Conservation (phyloP, 768 basidiomycete genomes). For the Hebeloma cylindrosporum region DNA sequence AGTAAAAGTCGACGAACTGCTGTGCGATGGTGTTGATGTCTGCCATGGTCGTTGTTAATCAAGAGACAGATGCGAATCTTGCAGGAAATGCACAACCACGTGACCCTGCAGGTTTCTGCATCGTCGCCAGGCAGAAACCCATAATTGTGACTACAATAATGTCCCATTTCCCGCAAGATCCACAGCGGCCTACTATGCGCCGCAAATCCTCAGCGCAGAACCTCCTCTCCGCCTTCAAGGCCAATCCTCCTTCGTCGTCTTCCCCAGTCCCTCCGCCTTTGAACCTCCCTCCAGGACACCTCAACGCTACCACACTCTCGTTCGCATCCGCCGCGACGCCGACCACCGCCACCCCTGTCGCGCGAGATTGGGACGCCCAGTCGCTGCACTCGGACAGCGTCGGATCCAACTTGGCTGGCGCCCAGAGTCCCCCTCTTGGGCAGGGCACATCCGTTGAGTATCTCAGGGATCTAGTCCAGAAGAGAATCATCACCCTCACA, state of each 20-base stretch:
- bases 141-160: constrained; percentile 26
- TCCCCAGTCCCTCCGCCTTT: constrained; percentile 34
- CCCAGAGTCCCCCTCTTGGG: constrained; percentile 44
- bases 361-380: constrained; percentile 74
- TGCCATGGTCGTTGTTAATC: constrained; percentile 48
- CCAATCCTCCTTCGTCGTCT: constrained; percentile 27
- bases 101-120: constrained; percentile 8
- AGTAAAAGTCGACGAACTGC: constrained; percentile 85
- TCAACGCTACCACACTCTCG: constrained; percentile 40
- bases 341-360: constrained; percentile 38
- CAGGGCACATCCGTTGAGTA: constrained; percentile 79
- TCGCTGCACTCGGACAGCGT: constrained; percentile 54
- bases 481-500: constrained; percentile 81
- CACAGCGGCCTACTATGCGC: constrained; percentile 63
- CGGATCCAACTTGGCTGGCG: constrained; percentile 32
- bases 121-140: constrained; percentile 8
- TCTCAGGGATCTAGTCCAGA: constrained; percentile 76
- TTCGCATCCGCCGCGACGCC: constrained; percentile 42
- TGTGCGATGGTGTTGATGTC: constrained; percentile 74
- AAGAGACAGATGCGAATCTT: constrained; percentile 12
- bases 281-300: constrained; percentile 32
- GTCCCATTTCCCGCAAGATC: constrained; percentile 39
- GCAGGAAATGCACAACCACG: constrained; percentile 11
- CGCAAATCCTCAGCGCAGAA: constrained; percentile 87
- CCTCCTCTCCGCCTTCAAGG: constrained; percentile 75